Evolutionary conservation across 805 yeast genomes (phyloP).

Genomic region (Lipomyces japonicus): DNA sequence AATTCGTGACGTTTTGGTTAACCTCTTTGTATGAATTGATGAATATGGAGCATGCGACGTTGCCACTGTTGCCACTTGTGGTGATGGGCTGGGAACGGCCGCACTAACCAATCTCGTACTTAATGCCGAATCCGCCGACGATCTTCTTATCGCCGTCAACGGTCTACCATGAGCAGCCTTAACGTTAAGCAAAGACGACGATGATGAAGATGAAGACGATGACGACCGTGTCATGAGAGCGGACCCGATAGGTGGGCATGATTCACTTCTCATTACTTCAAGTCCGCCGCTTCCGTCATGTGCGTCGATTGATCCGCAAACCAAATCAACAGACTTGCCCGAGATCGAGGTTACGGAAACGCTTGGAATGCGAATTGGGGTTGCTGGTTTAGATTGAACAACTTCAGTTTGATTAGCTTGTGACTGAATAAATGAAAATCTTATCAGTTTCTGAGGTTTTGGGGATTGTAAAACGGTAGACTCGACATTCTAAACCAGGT

Average conservation of each 20-base stretch:
- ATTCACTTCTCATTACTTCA: not conserved
- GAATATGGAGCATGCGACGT: not conserved
- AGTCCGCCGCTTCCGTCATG: not conserved
- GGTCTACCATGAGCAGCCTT: not conserved
- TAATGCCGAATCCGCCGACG: too few species aligned
- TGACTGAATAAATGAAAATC: not conserved
- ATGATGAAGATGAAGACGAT: not conserved
- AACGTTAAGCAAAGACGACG: too few species aligned
- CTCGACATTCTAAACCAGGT: not conserved
- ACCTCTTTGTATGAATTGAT: not conserved
- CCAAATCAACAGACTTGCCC: not conserved
- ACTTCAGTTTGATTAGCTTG: not conserved
- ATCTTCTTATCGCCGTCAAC: not conserved
- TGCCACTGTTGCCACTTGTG: not conserved
- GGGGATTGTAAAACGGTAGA: slow-evolving; percentile 3
- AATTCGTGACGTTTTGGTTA: not conserved
- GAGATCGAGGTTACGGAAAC: too few species aligned
- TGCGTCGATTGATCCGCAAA: not conserved
- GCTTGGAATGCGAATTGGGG: too few species aligned
- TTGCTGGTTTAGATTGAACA: not conserved
- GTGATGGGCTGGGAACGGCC: too few species aligned
- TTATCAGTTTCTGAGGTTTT: slow-evolving; percentile 3
- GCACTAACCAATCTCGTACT: too few species aligned
- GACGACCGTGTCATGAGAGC: not conserved
- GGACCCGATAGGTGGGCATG: not conserved